Base-by-base conservation (phyloP, 257 asterid genomes). In the Petunia axillaris region DNA sequence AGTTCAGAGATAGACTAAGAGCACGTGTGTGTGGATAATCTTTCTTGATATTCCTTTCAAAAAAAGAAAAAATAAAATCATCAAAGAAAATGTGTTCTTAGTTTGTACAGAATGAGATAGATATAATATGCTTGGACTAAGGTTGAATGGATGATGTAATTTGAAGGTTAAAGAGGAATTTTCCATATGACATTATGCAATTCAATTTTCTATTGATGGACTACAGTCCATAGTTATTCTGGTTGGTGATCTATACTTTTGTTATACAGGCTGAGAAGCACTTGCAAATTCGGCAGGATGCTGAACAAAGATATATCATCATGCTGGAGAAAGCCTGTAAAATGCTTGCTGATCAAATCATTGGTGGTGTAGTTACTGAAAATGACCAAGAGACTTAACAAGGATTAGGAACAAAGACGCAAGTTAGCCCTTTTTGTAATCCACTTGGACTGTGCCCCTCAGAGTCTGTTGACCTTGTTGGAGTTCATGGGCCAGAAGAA, bases 281-380 rank as follows among this genome's bases (percentile, higher is more conserved):
- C 82, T 65, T 91, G 85, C 97, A 90, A 84, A 91, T 93, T 83
- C 95, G 97, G 53, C 92, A 90, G 79, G 95, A 89, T 70, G 97
- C 97, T 1, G 95, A 93, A 81, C 87, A 82, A 81, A 84, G 93
- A 85, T 93, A 93, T 83, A 77, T 91, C 84, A 91, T 90, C 55
- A 93, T 90, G 98, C 87, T 93, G 53, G 95, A 93, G 85, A 79
- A 85, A 80, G 95, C 97, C 43, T 93, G 98, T 90, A 89, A 88
- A 82, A 87, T 93, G 92, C 94, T 93, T 1, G 93, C 91, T 1
- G 94, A 91, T 50, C 98, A 91, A 86, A 87, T 90, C 74, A 90
- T 89, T 25, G 95, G 97, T 85, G 83, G 88, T 39, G 76, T 89
- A 37, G 78, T 80, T 10, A 50, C 90, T 76, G 78, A 84, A 63